These are phyloP conservation scores for Parascedosporium putredinis DNA, from an alignment of 2,329 filamentous ascomycete species.

Conservation along the genomic window DNA sequence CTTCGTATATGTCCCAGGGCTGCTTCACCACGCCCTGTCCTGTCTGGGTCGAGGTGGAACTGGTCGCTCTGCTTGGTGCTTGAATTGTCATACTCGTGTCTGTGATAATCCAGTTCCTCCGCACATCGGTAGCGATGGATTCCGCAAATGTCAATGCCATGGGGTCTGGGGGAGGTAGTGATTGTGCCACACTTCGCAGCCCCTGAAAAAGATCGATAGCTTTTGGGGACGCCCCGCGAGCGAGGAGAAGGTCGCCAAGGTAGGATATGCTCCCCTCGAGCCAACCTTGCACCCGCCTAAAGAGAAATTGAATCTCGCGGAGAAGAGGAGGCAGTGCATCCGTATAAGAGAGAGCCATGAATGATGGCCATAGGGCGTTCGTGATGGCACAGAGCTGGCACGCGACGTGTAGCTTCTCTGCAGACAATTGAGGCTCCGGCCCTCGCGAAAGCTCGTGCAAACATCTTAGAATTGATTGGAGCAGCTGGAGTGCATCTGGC, in stretches of 20 bases:
- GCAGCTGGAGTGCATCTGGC: constrained; percentile 13
- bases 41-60: constrained; percentile 1
- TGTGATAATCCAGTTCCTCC: constrained; percentile 30
- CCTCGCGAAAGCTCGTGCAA: constrained; percentile 9
- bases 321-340: not conserved
- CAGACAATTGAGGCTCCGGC: constrained; percentile 8
- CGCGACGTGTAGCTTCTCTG: constrained; percentile 17
- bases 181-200: constrained; percentile 7
- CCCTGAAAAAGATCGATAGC: constrained; percentile 15
- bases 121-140: constrained; percentile 33
- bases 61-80: not conserved
- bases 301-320: constrained; percentile 7
- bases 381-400: constrained; percentile 11
- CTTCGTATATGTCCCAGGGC: not conserved
- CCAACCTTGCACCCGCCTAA: constrained; percentile 5
- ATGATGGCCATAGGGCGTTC: constrained; percentile 13
- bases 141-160: constrained; percentile 28
- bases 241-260: constrained; percentile 6
- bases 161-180: not conserved
- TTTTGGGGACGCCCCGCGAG: constrained; percentile 2
- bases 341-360: constrained; percentile 12
- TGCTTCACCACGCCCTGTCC: constrained; percentile 1
- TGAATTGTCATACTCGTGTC: constrained; percentile 4
- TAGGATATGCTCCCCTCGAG: constrained; percentile 9
- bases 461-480: constrained; percentile 16